A percentile compares a stretch with the other conserved stretches of the same genome.
Evolutionary conservation across 192 early-diverging fungal species (phyloP).

Genomic region (Coemansia asiatica): DNA sequence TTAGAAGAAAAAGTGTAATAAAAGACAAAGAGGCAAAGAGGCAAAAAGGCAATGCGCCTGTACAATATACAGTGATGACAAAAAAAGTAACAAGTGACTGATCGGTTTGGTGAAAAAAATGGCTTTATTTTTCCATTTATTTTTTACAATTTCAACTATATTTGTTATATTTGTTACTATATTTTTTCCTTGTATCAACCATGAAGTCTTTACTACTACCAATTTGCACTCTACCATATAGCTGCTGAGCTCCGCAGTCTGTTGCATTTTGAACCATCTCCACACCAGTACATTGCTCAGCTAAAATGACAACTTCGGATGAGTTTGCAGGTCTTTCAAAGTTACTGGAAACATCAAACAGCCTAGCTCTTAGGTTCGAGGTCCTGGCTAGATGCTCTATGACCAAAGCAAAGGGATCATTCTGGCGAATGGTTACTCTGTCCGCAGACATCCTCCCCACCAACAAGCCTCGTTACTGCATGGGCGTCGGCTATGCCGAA

Average conservation of each 20-base stretch:
- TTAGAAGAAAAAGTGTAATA: neutral
- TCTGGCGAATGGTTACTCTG: slow-evolving; percentile 79
- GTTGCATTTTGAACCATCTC: neutral
- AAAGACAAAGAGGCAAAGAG: neutral
- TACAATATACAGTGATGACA: no score
- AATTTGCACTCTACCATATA: neutral
- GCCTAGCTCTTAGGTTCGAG: slow-evolving; percentile 71
- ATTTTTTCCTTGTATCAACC: slow-evolving; percentile 4
- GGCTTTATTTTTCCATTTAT: no score
- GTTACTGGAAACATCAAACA: slow-evolving; percentile 37
- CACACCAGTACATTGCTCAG: neutral
- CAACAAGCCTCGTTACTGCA: slow-evolving; percentile 86
- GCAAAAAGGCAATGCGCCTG: no score
- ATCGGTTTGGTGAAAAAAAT: no score
- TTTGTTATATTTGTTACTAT: no score
- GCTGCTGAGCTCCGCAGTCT: neutral
- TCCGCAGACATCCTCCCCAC: slow-evolving; percentile 80
- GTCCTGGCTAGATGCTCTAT: slow-evolving; percentile 75
- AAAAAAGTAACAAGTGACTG: no score
- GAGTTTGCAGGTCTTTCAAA: slow-evolving; percentile 35
- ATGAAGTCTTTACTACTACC: neutral
- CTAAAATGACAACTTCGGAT: slow-evolving; percentile 26
- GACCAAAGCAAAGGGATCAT: slow-evolving; percentile 80
- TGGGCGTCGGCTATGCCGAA: slow-evolving; percentile 87
- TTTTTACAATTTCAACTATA: no score